Evolutionary conservation across 2,329 filamentous ascomycete species (phyloP).

Genomic region (Bipolaris victoriae): DNA sequence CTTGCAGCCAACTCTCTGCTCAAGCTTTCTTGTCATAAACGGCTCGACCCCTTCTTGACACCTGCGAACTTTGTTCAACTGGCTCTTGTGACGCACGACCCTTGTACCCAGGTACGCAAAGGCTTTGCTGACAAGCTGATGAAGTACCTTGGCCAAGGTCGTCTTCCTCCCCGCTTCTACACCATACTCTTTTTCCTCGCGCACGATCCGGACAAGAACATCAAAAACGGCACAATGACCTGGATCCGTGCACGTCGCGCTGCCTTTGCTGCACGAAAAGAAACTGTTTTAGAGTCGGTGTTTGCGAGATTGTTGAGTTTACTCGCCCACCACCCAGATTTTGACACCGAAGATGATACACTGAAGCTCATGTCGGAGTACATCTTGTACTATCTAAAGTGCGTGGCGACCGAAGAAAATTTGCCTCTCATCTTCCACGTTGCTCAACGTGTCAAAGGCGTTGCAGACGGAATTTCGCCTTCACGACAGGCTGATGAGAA

Average conservation of each 20-base stretch:
- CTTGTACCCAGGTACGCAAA: constrained; percentile 72
- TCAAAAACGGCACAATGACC: constrained; percentile 78
- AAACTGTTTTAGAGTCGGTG: constrained; percentile 75
- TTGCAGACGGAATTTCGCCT: constrained; percentile 75
- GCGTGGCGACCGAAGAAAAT: constrained; percentile 84
- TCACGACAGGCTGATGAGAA: constrained; percentile 64
- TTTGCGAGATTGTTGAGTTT: constrained; percentile 85
- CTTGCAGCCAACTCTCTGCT: constrained; percentile 78
- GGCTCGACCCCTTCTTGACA: constrained; percentile 76
- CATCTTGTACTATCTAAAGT: constrained; percentile 84
- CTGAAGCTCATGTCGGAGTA: constrained; percentile 85
- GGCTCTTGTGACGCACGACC: constrained; percentile 81
- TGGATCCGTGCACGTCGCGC: constrained; percentile 86
- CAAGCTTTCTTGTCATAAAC: constrained; percentile 80
- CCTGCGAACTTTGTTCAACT: constrained; percentile 80
- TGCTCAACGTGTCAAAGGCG: constrained; percentile 90
- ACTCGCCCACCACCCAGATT: constrained; percentile 93
- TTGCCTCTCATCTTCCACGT: constrained; percentile 89
- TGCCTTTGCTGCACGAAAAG: constrained; percentile 62
- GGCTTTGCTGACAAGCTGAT: constrained; percentile 85
- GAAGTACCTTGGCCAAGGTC: constrained; percentile 81
- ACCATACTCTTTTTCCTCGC: constrained; percentile 88
- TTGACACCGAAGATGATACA: constrained; percentile 65
- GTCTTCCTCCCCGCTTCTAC: constrained; percentile 78
- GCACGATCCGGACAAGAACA: constrained; percentile 79